Percentiles rank a stretch among this genome's conserved stretches.
Conservation (phyloP, 208 protist genomes). For the Crithidia bombi region DNA sequence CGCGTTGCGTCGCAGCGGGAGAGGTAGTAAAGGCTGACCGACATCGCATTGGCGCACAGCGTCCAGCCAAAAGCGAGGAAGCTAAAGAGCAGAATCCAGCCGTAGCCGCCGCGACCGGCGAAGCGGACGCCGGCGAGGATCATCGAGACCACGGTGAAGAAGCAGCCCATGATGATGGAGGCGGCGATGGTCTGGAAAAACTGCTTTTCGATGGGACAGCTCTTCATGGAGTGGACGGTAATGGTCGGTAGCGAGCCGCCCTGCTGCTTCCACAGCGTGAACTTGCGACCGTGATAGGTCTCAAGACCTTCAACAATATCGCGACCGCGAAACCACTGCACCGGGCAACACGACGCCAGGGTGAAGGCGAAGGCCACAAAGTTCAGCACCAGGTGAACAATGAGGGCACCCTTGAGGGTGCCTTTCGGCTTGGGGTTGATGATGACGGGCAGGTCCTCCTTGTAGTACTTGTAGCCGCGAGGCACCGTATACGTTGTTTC, state of each 20-base stretch:
- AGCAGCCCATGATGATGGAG: slow-evolving; percentile 43
- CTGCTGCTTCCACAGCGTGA: slow-evolving; percentile 45
- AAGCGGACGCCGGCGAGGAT: slow-evolving; percentile 40
- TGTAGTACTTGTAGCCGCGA: slow-evolving; percentile 63
- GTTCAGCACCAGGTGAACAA: slow-evolving; percentile 46
- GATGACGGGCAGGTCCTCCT: slow-evolving; percentile 40
- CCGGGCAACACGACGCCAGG: slow-evolving; percentile 43
- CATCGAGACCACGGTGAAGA: slow-evolving; percentile 47
- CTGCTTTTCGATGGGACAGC: slow-evolving; percentile 64
- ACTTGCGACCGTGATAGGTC: slow-evolving; percentile 49
- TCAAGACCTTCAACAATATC: slow-evolving; percentile 33
- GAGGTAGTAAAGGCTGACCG: slow-evolving; percentile 52
- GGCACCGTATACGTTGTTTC: slow-evolving; percentile 59
- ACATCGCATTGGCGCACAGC: slow-evolving; percentile 58
- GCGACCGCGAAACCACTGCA: slow-evolving; percentile 64
- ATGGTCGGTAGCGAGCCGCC: slow-evolving; percentile 33
- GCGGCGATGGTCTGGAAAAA: slow-evolving; percentile 63
- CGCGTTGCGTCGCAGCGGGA: slow-evolving; percentile 44
- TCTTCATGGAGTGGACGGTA: slow-evolving; percentile 21
- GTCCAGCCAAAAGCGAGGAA: slow-evolving; percentile 62
- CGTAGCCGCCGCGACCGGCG: slow-evolving; percentile 43
- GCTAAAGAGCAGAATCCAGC: slow-evolving; percentile 50
- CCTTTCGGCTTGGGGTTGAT: slow-evolving; percentile 41
- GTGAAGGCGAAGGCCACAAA: slow-evolving; percentile 54
- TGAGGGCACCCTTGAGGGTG: slow-evolving; percentile 27